Percentiles rank a stretch among this genome's conserved stretches.
Conservation (phyloP, 257 asterid genomes). For the Nicotiana undulata region DNA sequence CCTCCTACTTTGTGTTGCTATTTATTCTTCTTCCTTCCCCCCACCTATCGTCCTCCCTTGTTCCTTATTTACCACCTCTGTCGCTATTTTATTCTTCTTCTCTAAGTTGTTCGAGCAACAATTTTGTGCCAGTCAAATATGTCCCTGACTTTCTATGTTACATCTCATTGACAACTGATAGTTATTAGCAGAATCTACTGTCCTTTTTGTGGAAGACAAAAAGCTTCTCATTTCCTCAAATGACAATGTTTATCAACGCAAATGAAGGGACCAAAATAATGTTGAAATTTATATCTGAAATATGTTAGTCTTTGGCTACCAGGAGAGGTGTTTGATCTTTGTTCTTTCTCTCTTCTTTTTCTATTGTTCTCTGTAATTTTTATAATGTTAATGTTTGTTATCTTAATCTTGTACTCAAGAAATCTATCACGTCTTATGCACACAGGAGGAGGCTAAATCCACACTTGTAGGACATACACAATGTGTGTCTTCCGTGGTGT, state of each 20-base stretch:
- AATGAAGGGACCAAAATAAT: not conserved
- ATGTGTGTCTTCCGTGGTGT: conserved; percentile 75
- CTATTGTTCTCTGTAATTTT: not conserved
- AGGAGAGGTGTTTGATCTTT: not conserved
- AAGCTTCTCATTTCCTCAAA: not conserved
- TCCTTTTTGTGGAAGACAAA: not conserved
- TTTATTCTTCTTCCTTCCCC: not conserved
- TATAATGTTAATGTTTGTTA: not conserved
- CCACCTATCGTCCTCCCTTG: not conserved
- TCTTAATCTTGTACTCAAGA: not conserved
- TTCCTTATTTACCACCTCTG: not conserved
- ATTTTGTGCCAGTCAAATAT: not conserved
- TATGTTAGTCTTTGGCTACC: not conserved
- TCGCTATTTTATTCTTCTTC: not conserved
- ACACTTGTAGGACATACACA: conserved; percentile 89
- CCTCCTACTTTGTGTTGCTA: not conserved
- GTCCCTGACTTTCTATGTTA: not conserved
- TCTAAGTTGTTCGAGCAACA: not conserved
- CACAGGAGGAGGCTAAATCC: conserved; percentile 76
- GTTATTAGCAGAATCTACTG: not conserved
- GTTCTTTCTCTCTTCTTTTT: not conserved
- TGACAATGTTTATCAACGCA: not conserved
- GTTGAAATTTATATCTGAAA: not conserved
- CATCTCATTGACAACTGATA: not conserved
- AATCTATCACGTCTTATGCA: not conserved